Conservation (phyloP, 1,284 basidiomycete species). For the Coniferiporia weirii region DNA sequence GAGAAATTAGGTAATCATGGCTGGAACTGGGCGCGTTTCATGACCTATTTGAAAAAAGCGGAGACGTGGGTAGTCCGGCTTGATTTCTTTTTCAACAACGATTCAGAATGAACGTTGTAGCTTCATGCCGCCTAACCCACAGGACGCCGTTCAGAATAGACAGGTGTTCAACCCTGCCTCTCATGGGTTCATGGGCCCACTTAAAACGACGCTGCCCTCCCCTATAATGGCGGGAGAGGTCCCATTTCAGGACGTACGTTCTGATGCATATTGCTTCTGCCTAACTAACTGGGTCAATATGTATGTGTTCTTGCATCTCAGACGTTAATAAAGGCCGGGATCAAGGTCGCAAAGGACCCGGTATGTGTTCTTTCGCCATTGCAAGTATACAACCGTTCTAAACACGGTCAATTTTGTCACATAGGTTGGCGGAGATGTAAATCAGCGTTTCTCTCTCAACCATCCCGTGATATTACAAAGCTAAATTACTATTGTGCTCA, state of each 20-base stretch:
- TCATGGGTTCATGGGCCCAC: conserved; percentile 8
- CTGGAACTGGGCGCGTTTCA: conserved; percentile 26
- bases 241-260: conserved; percentile 10
- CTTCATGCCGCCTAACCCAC: conserved; percentile 9
- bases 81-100: background rate
- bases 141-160: background rate
- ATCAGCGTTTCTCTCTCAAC: background rate
- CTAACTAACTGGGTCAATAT: background rate
- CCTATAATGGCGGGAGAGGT: conserved; percentile 1
- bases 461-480: background rate
- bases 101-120: background rate
- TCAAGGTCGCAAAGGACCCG: conserved; percentile 18
- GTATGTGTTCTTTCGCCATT: conserved; percentile 9
- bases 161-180: conserved; percentile 6
- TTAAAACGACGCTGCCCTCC: conserved; percentile 11
- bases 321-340: conserved; percentile 18
- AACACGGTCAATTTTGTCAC: background rate
- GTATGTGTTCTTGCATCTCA: conserved; percentile 3
- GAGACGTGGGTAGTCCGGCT: conserved; percentile 19
- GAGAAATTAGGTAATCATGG: conserved; percentile 28
- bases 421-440: conserved; percentile 22
- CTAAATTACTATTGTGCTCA: background rate
- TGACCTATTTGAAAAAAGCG: conserved; percentile 22
- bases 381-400: background rate
- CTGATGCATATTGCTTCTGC: background rate